Evolutionary conservation across 2,329 filamentous ascomycete genomes (phyloP).

Genomic region (Colletotrichum higginsianum): DNA sequence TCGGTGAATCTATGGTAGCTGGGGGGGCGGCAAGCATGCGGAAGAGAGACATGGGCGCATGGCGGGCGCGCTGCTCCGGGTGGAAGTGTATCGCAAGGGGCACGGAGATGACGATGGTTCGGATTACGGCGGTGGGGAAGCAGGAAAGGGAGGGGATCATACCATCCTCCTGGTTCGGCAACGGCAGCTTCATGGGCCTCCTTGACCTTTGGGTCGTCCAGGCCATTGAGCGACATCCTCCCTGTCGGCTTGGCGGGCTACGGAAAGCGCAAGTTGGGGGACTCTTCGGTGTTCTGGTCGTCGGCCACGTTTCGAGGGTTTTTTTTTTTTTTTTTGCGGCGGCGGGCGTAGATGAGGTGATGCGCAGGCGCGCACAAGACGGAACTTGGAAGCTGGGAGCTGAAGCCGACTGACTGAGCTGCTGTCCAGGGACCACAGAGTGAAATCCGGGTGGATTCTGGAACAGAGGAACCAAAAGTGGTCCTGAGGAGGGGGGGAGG

Average conservation of each 20-base stretch:
- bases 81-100: not conserved
- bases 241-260: constrained; percentile 34
- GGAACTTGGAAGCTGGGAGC: constrained; percentile 4
- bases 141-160: constrained; percentile 55
- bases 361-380: constrained; percentile 6
- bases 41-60: constrained; percentile 37
- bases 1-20: constrained; percentile 4
- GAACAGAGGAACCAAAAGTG: constrained; percentile 36
- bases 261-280: not conserved
- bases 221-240: constrained; percentile 93
- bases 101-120: constrained; percentile 15
- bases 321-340: not conserved
- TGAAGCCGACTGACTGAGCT: constrained; percentile 22
- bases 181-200: constrained; percentile 87
- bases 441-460: constrained; percentile 38
- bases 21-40: constrained; percentile 25
- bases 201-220: constrained; percentile 85
- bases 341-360: constrained; percentile 5
- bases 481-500: constrained; percentile 24
- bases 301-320: constrained; percentile 4
- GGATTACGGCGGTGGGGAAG: constrained; percentile 32
- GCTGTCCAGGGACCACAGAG: constrained; percentile 30
- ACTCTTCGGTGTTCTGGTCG: not conserved
- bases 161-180: constrained; percentile 95
- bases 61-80: constrained; percentile 14